Base-by-base conservation (phyloP, 2,329 filamentous ascomycete species). In the Ceratocystis variospora region DNA sequence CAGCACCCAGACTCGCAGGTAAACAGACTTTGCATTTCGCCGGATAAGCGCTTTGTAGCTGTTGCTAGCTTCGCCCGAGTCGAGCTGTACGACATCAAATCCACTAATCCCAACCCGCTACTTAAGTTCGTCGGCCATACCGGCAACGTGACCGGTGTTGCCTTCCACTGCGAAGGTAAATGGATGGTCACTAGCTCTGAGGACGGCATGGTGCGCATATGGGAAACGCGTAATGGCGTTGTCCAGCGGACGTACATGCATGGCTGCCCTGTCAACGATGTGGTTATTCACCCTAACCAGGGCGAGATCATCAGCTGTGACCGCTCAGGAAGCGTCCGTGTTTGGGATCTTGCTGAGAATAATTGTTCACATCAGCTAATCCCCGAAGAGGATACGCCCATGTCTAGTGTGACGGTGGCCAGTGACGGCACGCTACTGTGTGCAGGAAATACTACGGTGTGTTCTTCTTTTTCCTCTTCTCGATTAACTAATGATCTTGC, bases 151-250 rank as follows among this genome's bases (percentile, higher is more conserved):
- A 99, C 94, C 0, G 94, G 94, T 55, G 89, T 99, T 61, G 92
- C 92, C 10, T 99, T 99, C 75, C 94, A 99, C 76, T 97, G 93
- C 75, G 94, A 99, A 76, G 92, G 93, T 10, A 99, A 99, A 78
- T 99, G 94, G 94, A 96, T 99, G 89, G 94, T 97, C 19, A 99
- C 94, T 8, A 95, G 89, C 75, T 96, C 90, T 61, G 94, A 99
- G 76, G 94, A 99, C 73, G 90, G 92, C 72, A 96, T 90, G 0
- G 92, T 96, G 73, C 96, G 96, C 80, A 96, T 96, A 70, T 96
- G 92, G 92, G 93, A 96, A 75, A 96, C 91, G 4, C 81, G 92
- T 61, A 89, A 83, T 12, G 93, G 90, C 59, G 86, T 83, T 67
- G 85, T 97, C 65, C 94, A 99, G 77, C 85, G 94, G 65, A 96